Conservation (phyloP, 2,329 filamentous ascomycete species). For the Orbilia ellipsospora region DNA sequence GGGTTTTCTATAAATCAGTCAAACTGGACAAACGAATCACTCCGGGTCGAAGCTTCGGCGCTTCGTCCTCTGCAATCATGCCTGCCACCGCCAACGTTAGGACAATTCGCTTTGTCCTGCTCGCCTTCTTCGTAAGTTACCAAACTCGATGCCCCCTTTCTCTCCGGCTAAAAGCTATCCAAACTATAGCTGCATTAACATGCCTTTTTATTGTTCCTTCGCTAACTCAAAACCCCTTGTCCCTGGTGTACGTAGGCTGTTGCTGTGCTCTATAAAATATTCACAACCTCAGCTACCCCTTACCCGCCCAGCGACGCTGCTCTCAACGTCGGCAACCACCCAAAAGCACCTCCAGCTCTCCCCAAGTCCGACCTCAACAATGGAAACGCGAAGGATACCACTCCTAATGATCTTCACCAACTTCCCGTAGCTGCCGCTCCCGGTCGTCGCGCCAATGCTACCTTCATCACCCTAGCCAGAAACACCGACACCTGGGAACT, state of each 20-base stretch:
- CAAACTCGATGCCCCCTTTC: background rate
- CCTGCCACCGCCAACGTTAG: constrained; percentile 56
- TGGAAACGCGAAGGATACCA: constrained; percentile 28
- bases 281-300: constrained; percentile 52
- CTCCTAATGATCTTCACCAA: constrained; percentile 58
- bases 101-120: constrained; percentile 73
- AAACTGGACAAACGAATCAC: constrained; percentile 30
- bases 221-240: background rate
- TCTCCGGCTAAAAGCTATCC: constrained; percentile 27
- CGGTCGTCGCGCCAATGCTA: constrained; percentile 83
- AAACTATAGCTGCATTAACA: background rate
- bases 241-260: constrained; percentile 50
- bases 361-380: constrained; percentile 50
- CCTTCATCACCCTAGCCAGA: constrained; percentile 93
- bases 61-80: constrained; percentile 54
- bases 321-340: constrained; percentile 24
- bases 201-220: background rate
- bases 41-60: constrained; percentile 54
- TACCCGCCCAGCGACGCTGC: constrained; percentile 7
- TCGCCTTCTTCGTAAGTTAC: constrained; percentile 81
- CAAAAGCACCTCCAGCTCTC: constrained; percentile 44
- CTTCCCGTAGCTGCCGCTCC: constrained; percentile 56
- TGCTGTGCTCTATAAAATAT: constrained; percentile 59
- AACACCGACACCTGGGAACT: constrained; percentile 98
- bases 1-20: background rate